phyloP scores from a whole-genome alignment of 371 early-diverging fungal species.

The Mucor sp. region DNA sequence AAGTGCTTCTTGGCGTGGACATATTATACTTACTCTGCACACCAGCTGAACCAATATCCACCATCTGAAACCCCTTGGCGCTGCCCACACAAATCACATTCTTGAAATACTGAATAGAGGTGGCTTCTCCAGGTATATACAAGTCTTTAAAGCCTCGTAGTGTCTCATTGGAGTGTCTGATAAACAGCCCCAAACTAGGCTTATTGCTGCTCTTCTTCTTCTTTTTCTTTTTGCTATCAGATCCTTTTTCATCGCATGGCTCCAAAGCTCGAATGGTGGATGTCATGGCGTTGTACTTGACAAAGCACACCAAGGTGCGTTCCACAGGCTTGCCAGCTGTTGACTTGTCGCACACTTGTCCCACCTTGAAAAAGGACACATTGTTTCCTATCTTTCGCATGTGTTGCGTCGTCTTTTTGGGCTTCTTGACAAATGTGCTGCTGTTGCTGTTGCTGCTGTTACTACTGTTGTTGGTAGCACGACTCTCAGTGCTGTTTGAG shows the following conservation, averaged over 20 bases:
- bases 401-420: constrained; percentile 11
- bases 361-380: constrained; percentile 90
- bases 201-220: constrained; percentile 34
- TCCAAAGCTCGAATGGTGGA: constrained; percentile 82
- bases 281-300: constrained; percentile 65
- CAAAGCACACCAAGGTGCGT: constrained; percentile 72
- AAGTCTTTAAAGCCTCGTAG: constrained; percentile 80
- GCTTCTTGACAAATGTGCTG: constrained; percentile 21
- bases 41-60: constrained; percentile 79
- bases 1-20: too few relatives aligned
- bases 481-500: not conserved
- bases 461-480: not conserved
- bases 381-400: constrained; percentile 74
- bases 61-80: constrained; percentile 91
- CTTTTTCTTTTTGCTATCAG: constrained; percentile 43
- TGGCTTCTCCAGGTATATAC: constrained; percentile 89
- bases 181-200: constrained; percentile 42
- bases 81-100: constrained; percentile 92
- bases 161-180: constrained; percentile 52
- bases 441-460: constrained; percentile 18
- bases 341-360: constrained; percentile 64
- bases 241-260: constrained; percentile 44
- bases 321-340: constrained; percentile 36
- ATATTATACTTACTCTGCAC: constrained; percentile 49
- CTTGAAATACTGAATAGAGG: constrained; percentile 85